Percentiles rank a stretch among this genome's conserved stretches.
These are phyloP conservation scores for Rostrohypoxylon terebratum DNA, from an alignment of 495 filamentous ascomycete species.

Conservation along the genomic window DNA sequence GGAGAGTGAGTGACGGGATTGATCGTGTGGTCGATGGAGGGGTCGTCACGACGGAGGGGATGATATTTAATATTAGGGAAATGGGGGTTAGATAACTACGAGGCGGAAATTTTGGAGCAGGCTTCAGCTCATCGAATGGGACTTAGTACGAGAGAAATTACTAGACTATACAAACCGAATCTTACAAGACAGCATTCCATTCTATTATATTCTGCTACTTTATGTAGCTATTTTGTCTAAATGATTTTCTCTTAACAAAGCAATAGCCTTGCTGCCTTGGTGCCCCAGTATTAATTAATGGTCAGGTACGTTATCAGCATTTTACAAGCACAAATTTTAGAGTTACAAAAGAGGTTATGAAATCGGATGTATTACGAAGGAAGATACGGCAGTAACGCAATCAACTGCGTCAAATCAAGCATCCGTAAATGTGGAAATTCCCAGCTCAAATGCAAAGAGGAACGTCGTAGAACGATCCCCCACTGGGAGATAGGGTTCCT, in stretches of 20 bases:
- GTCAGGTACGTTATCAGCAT: neutral
- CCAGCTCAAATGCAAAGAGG: neutral
- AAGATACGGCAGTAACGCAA: neutral
- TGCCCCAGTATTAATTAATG: neutral
- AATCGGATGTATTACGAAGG: neutral
- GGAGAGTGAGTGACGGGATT: constrained; percentile 14
- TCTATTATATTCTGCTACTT: neutral
- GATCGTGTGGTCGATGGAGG: neutral
- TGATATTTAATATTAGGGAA: neutral
- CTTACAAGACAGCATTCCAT: neutral
- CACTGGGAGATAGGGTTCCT: neutral
- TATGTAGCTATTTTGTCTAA: neutral
- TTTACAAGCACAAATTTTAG: neutral
- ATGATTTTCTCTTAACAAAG: neutral
- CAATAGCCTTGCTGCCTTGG: neutral
- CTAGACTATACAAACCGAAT: neutral
- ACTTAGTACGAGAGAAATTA: neutral
- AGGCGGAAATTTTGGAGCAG: neutral
- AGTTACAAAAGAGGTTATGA: neutral
- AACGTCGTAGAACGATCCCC: neutral
- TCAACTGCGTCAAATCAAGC: neutral
- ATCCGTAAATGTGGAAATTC: neutral
- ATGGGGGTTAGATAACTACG: neutral
- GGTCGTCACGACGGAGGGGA: neutral
- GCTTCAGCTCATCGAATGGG: neutral